Percentiles rank a stretch among this genome's conserved stretches.
Conservation (phyloP, 192 early-diverging fungal species). For the Podochytrium sp. region DNA sequence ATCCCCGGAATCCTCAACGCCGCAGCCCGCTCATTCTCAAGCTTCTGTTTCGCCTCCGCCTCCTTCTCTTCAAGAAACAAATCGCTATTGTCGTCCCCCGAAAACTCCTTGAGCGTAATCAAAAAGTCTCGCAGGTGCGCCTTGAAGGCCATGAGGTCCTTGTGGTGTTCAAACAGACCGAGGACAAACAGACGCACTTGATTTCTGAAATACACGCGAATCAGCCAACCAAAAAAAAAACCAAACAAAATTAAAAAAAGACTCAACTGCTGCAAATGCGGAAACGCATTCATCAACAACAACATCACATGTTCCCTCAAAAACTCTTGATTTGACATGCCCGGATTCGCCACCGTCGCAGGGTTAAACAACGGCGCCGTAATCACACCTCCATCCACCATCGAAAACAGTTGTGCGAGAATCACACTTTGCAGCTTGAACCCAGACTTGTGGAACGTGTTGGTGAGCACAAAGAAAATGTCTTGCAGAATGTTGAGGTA, state of each 20-base stretch:
- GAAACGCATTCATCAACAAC: conserved; percentile 85
- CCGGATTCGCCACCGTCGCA: conserved; percentile 69
- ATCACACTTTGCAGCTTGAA: conserved; percentile 93
- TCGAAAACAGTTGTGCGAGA: conserved; percentile 85
- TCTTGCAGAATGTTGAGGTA: conserved; percentile 91
- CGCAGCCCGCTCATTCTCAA: conserved; percentile 79
- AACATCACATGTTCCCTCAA: conserved; percentile 83
- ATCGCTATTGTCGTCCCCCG: conserved; percentile 77
- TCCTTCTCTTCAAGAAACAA: conserved; percentile 92
- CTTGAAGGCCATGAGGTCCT: conserved; percentile 84
- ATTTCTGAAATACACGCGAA: conserved; percentile 47
- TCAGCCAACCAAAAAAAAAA: neutral
- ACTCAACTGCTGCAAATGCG: conserved; percentile 82
- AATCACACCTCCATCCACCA: conserved; percentile 82
- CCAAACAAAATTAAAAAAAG: neutral
- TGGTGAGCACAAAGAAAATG: conserved; percentile 95
- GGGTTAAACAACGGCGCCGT: conserved; percentile 87
- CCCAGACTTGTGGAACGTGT: conserved; percentile 96
- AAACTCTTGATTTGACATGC: conserved; percentile 79
- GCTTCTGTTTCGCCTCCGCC: conserved; percentile 75
- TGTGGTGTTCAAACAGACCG: conserved; percentile 84
- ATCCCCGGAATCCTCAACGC: conserved; percentile 92
- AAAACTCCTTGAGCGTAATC: conserved; percentile 79
- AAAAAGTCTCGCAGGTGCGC: conserved; percentile 94
- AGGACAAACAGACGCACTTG: conserved; percentile 88